Evolutionary conservation across 352 stramenopile species (phyloP), one percentile per base, ranked within the genome.

Genomic region (Phytophthora kernoviae): DNA sequence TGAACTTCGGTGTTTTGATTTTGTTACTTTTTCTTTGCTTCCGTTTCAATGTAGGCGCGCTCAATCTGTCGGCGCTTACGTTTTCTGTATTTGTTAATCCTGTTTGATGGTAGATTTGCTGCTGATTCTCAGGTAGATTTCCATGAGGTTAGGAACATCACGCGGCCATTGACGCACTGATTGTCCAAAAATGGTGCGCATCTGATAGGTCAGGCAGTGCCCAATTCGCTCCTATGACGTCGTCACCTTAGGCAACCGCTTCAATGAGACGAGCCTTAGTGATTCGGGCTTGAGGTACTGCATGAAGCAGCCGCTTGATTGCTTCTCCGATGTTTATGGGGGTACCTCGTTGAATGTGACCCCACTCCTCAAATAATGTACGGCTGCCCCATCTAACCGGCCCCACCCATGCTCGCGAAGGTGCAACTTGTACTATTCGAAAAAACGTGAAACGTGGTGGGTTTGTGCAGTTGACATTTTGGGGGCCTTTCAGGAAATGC

Each of bases 281-380:
- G 14, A 41, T 41, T 8, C 34, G 34, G 5, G 34, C 5, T 18
- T 41, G 34, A 18, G 34, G 34, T 6, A 41, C 14, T 4, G 34
- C 34, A 41, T 41, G 4, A 15, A 10, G 34, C 7, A 41, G 34
- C 8, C 11, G 34, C 14, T 41, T 41, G 14, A 41, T 41, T 17
- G 34, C 7, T 8, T 4, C 34, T 10, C 34, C 34, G 11, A 17
- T 15, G 14, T 41, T 4, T 18, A 15, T 5, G 7, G 34, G 17
- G 5, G 34, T 8, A 15, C 11, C 17, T 8, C 8, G 4, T 41
- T 5, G 17, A 41, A 15, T 41, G 20, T 45, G 34, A 4, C 33
- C 36, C 49, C 49, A 47, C 10, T 46, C 48, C 15, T 56, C 36
- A 56, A 30, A 37, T 48, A 56, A 7, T 24, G 32, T 2, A 12